phyloP scores from a whole-genome alignment of 768 basidiomycete genomes.

The Termitomyces titanicus region DNA sequence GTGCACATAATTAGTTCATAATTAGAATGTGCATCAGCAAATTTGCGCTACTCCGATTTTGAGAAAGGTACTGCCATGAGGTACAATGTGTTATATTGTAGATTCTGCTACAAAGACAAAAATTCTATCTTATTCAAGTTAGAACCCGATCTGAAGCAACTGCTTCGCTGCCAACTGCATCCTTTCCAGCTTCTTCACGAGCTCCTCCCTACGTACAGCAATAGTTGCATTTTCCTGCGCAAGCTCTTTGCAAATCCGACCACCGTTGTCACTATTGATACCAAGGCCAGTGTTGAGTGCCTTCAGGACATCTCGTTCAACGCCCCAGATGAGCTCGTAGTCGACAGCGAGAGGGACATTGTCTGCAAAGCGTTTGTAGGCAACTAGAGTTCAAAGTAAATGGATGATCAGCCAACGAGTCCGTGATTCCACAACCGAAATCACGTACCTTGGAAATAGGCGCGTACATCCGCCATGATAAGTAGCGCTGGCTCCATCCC shows the following conservation, averaged over 20 bases:
- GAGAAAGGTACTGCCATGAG: too few relatives aligned
- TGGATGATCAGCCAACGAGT: background rate
- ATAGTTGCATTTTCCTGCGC: conserved; percentile 27
- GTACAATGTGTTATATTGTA: too few relatives aligned
- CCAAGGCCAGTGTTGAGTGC: conserved; percentile 47
- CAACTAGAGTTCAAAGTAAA: conserved; percentile 32
- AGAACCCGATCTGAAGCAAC: conserved; percentile 5
- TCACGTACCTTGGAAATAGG: conserved; percentile 71
- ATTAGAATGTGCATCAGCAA: too few relatives aligned
- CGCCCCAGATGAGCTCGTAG: conserved; percentile 49
- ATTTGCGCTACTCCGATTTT: too few relatives aligned
- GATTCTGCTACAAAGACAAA: too few relatives aligned
- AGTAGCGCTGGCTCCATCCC: conserved; percentile 49
- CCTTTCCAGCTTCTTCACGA: conserved; percentile 10
- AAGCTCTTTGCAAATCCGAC: conserved; percentile 44
- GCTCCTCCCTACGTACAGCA: conserved; percentile 8
- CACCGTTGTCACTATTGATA: conserved; percentile 44
- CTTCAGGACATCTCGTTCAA: conserved; percentile 41
- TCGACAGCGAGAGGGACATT: conserved; percentile 56
- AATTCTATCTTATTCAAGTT: too few relatives aligned
- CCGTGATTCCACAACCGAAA: background rate
- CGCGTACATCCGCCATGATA: conserved; percentile 72
- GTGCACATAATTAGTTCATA: too few relatives aligned
- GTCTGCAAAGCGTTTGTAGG: conserved; percentile 58
- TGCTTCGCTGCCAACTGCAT: conserved; percentile 21